A percentile compares a stretch with the other conserved stretches of the same genome.
These are phyloP conservation scores for Neurospora sp. DNA, from an alignment of 495 filamentous ascomycete genomes.

Conservation along the genomic window DNA sequence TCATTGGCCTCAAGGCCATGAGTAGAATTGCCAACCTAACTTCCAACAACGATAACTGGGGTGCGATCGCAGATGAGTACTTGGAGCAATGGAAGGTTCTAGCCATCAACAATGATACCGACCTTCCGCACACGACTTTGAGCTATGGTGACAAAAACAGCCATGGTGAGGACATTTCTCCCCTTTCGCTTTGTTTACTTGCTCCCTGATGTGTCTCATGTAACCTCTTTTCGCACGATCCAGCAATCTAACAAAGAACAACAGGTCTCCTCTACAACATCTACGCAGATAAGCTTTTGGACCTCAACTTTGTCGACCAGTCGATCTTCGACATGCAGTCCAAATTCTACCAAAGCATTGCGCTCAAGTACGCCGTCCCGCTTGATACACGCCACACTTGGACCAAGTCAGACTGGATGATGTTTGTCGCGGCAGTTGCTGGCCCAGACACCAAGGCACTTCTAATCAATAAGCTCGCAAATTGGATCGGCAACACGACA, in stretches of 20 bases:
- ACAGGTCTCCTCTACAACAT: slow-evolving; percentile 75
- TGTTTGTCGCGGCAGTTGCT: slow-evolving; percentile 71
- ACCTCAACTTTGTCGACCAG: slow-evolving; percentile 57
- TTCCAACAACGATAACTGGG: slow-evolving; percentile 50
- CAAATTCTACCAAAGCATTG: slow-evolving; percentile 67
- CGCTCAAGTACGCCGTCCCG: slow-evolving; percentile 64
- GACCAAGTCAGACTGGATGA: slow-evolving; percentile 84
- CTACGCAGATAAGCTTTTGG: slow-evolving; percentile 67
- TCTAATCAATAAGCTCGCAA: slow-evolving; percentile 61
- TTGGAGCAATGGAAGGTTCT: slow-evolving; percentile 65
- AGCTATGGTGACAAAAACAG: slow-evolving; percentile 32
- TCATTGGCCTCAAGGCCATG: slow-evolving; percentile 93
- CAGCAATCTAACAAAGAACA: slow-evolving; percentile 52
- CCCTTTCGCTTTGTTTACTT: background rate
- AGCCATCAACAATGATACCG: slow-evolving; percentile 60
- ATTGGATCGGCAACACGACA: slow-evolving; percentile 67
- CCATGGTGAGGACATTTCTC: slow-evolving; percentile 18
- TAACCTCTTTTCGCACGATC: background rate
- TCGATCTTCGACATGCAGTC: slow-evolving; percentile 72
- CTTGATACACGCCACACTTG: slow-evolving; percentile 78
- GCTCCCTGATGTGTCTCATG: background rate
- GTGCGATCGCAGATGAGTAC: slow-evolving; percentile 60
- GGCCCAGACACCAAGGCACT: slow-evolving; percentile 45
- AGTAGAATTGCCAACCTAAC: slow-evolving; percentile 59
- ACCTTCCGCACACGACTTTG: slow-evolving; percentile 64